Conservation (phyloP, 306 rosid species). For the Trifolium subterraneum region DNA sequence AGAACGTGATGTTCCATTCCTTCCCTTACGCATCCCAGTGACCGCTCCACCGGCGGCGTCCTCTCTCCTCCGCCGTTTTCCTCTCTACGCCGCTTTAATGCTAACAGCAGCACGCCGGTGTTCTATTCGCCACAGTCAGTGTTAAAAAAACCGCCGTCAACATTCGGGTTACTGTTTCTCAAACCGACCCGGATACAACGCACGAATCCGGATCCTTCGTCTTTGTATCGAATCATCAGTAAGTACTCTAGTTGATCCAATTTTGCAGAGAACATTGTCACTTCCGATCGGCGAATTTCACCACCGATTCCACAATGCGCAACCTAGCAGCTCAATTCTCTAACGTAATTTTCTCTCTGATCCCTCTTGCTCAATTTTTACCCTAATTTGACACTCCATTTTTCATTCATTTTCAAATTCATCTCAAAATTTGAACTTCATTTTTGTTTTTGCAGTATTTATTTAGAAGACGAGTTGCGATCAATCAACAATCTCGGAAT, state of each 20-base stretch:
- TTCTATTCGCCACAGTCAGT: no score
- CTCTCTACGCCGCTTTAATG: no score
- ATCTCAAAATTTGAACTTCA: neutral
- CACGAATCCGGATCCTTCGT: neutral
- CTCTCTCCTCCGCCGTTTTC: no score
- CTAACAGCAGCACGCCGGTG: no score
- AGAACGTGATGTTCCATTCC: no score
- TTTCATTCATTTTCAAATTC: neutral
- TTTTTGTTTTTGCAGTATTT: conserved; percentile 54
- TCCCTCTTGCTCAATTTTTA: conserved; percentile 4
- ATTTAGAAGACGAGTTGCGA: conserved; percentile 51
- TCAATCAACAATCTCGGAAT: conserved; percentile 54
- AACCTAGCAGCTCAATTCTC: conserved; percentile 54
- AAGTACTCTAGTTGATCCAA: neutral
- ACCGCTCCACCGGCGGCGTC: no score
- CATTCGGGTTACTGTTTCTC: no score
- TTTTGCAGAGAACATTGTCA: neutral
- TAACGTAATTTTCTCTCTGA: conserved; percentile 43
- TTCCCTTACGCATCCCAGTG: no score
- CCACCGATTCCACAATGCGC: conserved; percentile 60
- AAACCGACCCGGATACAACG: neutral
- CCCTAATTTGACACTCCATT: neutral
- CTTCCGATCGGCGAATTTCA: neutral
- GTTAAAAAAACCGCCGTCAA: no score
- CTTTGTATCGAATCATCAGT: neutral